Evolutionary conservation across 306 rosid genomes (phyloP).

Genomic region (Trifolium repens): DNA sequence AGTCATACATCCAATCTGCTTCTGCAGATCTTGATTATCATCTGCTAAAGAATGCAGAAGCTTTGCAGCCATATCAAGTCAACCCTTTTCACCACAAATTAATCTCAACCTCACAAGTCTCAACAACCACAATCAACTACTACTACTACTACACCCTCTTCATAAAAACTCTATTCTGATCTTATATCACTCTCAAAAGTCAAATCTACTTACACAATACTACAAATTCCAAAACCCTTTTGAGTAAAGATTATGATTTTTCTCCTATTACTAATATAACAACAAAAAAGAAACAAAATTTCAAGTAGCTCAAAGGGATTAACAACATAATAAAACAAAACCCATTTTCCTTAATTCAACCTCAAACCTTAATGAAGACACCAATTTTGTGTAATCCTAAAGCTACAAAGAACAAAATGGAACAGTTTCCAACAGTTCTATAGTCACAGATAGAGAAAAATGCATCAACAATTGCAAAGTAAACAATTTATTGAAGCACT

Average conservation of each 20-base stretch:
- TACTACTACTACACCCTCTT: constrained; percentile 33
- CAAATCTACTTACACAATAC: constrained; percentile 47
- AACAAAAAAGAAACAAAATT: constrained; percentile 34
- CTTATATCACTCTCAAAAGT: constrained; percentile 38
- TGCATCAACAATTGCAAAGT: not conserved
- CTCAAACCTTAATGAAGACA: constrained; percentile 27
- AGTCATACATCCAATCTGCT: constrained; percentile 95
- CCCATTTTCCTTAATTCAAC: constrained; percentile 40
- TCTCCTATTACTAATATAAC: constrained; percentile 23
- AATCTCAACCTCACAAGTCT: constrained; percentile 27
- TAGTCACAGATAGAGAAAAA: constrained; percentile 6
- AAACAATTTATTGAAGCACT: constrained; percentile 28
- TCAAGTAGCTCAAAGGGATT: constrained; percentile 34
- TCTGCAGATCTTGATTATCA: constrained; percentile 88
- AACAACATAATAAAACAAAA: constrained; percentile 39
- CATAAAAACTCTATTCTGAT: constrained; percentile 28
- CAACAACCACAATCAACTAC: constrained; percentile 35
- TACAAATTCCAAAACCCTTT: constrained; percentile 42
- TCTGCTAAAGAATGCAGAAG: constrained; percentile 89
- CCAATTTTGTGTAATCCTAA: not conserved
- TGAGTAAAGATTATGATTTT: constrained; percentile 10
- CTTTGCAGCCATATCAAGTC: constrained; percentile 84
- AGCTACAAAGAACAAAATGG: constrained; percentile 26
- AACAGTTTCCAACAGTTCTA: constrained; percentile 42
- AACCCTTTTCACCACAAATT: constrained; percentile 38